Conservation (phyloP, 2,329 filamentous ascomycete genomes). For the Didymella pinodella region DNA sequence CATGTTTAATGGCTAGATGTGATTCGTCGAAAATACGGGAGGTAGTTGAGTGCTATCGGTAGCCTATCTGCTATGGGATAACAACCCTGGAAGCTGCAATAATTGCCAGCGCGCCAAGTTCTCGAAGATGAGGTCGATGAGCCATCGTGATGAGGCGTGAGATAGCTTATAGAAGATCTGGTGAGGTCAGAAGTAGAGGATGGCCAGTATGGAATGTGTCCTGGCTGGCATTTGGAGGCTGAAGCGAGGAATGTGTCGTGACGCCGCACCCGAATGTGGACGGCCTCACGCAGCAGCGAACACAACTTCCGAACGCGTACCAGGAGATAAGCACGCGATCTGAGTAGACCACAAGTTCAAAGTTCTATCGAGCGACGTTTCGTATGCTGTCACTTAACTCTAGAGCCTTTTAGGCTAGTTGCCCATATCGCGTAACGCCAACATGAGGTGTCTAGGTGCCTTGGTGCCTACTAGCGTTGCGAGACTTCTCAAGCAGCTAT, state of each 20-base stretch:
- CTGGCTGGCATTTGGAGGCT: conserved; percentile 38
- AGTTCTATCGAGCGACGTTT: conserved; percentile 4
- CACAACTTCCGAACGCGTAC: not conserved
- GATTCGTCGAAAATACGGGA: not conserved
- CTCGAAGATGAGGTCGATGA: not conserved
- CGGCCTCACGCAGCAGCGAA: conserved; percentile 6
- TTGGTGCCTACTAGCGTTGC: not conserved
- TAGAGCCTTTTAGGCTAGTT: not conserved
- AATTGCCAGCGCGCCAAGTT: not conserved
- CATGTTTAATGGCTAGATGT: conserved; percentile 10
- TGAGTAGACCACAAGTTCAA: conserved; percentile 12
- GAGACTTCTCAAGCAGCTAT: not conserved
- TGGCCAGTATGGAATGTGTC: conserved; percentile 37
- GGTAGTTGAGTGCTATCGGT: not conserved
- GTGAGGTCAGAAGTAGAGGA: conserved; percentile 14
- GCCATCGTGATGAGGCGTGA: conserved; percentile 3
- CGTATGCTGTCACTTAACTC: not conserved
- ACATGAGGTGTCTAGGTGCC: not conserved
- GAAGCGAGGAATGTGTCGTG: conserved; percentile 35
- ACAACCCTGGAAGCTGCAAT: not conserved
- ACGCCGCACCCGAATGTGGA: conserved; percentile 14
- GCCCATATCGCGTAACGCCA: not conserved
- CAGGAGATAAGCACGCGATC: conserved; percentile 5
- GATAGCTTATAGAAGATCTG: conserved; percentile 3
- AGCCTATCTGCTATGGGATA: not conserved